These are phyloP conservation scores for Lecanicillium sp. DNA, from an alignment of 2,329 filamentous ascomycete genomes.

Conservation along the genomic window DNA sequence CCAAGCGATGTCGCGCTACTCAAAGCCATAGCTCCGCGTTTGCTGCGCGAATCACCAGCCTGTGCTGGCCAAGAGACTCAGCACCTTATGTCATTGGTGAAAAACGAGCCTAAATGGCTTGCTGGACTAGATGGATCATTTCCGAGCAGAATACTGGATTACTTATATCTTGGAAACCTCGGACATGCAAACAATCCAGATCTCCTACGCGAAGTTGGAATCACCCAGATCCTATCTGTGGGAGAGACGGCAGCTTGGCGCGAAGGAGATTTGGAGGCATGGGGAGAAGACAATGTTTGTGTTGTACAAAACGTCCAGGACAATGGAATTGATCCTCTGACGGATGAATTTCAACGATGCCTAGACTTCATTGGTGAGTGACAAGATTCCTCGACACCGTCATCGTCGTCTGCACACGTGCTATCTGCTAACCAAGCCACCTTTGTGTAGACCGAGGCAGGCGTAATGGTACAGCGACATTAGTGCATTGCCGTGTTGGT, in stretches of 20 bases:
- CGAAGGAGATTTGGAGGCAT: conserved; percentile 59
- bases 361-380: conserved; percentile 84
- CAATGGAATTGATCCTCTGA: conserved; percentile 91
- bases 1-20: conserved; percentile 80
- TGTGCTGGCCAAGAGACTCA: conserved; percentile 39
- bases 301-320: conserved; percentile 84
- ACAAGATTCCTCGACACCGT: background rate
- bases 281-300: conserved; percentile 73
- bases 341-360: conserved; percentile 75
- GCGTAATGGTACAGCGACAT: conserved; percentile 68
- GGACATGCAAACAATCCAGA: conserved; percentile 91
- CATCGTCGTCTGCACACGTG: background rate
- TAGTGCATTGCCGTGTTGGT: conserved; percentile 94
- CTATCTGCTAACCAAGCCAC: conserved; percentile 6
- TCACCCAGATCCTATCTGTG: conserved; percentile 82
- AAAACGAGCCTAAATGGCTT: conserved; percentile 70
- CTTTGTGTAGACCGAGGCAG: conserved; percentile 63
- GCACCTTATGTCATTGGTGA: conserved; percentile 45
- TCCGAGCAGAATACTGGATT: conserved; percentile 80
- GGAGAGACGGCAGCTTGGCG: conserved; percentile 83
- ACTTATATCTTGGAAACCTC: conserved; percentile 94
- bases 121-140: conserved; percentile 79
- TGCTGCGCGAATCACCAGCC: conserved; percentile 64
- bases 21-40: conserved; percentile 64
- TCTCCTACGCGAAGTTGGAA: conserved; percentile 70